Evolutionary conservation across 257 asterid species (phyloP).

Genomic region (Osmanthus fragrans): DNA sequence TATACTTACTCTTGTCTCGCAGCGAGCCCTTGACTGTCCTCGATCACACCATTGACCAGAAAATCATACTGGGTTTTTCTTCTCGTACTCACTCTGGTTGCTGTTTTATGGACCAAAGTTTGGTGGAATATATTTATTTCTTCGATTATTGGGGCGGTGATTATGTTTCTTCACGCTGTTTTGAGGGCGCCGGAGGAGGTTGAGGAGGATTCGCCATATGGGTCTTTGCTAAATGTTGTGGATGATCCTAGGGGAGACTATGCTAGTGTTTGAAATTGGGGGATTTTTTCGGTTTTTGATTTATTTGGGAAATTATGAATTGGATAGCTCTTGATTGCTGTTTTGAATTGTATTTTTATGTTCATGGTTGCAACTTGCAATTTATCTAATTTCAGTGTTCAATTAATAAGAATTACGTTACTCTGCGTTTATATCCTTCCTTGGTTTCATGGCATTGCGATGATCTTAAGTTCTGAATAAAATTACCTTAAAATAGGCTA

Average conservation of each 20-base stretch:
- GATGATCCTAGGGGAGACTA: conserved; percentile 79
- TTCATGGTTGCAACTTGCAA: background rate
- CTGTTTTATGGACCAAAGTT: conserved; percentile 51
- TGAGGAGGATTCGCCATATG: conserved; percentile 77
- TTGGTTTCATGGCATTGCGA: background rate
- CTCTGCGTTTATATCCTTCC: background rate
- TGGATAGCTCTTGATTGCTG: background rate
- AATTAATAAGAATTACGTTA: background rate
- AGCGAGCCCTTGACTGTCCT: conserved; percentile 59
- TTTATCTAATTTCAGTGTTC: background rate
- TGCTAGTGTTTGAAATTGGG: conserved; percentile 53
- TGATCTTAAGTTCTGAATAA: no score
- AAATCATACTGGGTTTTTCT: conserved; percentile 46
- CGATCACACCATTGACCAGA: conserved; percentile 58
- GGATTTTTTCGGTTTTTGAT: background rate
- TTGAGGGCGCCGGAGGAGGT: conserved; percentile 82
- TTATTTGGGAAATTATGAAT: background rate
- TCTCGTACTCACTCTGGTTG: conserved; percentile 50
- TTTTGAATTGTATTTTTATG: background rate
- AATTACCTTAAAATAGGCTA: no score
- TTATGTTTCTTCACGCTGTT: conserved; percentile 60
- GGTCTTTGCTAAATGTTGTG: conserved; percentile 69
- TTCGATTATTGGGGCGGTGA: conserved; percentile 45
- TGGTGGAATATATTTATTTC: conserved; percentile 63
- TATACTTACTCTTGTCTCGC: conserved; percentile 39